Conservation (phyloP, 257 asterid genomes). For the Solanum ossicruentum region DNA sequence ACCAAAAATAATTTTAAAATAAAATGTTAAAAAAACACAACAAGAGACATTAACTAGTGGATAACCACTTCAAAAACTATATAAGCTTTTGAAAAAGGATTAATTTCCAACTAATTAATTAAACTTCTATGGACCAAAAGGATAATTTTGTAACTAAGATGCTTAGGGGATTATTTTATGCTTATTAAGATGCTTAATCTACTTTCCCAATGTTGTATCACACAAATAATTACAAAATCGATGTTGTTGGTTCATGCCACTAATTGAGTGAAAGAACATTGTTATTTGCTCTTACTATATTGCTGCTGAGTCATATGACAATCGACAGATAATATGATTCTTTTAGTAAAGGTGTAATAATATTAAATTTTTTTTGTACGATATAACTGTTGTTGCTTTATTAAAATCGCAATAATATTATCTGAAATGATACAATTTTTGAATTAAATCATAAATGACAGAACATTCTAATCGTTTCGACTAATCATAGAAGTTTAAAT, state of each 20-base stretch:
- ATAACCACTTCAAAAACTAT: slow-evolving; percentile 5
- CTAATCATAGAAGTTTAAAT: neutral
- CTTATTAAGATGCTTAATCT: neutral
- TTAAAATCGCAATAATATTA: neutral
- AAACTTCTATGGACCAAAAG: neutral
- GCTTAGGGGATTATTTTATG: neutral
- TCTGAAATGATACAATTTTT: neutral
- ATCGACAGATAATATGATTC: too few relatives aligned
- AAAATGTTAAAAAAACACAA: neutral
- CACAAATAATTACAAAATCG: neutral
- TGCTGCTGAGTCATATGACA: neutral
- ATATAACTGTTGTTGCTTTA: neutral
- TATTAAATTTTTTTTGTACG: neutral
- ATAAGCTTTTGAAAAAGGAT: neutral
- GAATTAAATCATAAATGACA: neutral
- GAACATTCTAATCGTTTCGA: neutral
- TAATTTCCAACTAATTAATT: neutral
- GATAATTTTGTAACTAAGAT: neutral
- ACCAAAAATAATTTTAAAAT: neutral
- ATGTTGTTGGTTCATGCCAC: neutral
- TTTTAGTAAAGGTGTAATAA: neutral
- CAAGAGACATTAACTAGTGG: neutral
- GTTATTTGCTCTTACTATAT: neutral
- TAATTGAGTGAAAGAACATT: neutral
- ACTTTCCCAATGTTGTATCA: neutral